Conservation (phyloP, 2,329 filamentous ascomycete genomes). For the Penicillium sp. region DNA sequence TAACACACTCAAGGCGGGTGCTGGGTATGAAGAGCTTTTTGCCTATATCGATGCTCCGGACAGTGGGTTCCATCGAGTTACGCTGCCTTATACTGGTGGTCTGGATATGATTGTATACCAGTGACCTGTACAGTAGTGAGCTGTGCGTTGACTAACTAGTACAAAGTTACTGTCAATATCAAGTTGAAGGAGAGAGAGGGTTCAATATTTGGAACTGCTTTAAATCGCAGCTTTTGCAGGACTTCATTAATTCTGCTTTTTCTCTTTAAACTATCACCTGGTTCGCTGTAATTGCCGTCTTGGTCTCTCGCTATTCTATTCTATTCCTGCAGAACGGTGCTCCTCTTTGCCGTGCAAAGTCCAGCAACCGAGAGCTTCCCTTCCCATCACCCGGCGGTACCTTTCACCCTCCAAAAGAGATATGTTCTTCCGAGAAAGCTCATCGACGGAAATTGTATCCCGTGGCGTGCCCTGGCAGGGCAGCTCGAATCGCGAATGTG, state of each 20-base stretch:
- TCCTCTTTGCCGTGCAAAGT: not conserved
- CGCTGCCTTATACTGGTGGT: conserved; percentile 22
- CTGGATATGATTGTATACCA: conserved; percentile 27
- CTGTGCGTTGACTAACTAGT: too few relatives aligned
- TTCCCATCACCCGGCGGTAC: not conserved
- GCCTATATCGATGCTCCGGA: conserved; percentile 20
- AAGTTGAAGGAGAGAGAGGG: too few relatives aligned
- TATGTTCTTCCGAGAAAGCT: not conserved
- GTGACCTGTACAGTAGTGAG: not conserved
- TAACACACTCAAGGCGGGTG: conserved; percentile 17
- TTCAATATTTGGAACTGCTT: too few relatives aligned
- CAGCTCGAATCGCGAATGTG: not conserved
- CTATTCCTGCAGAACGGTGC: not conserved
- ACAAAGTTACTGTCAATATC: too few relatives aligned
- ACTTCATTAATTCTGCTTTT: too few relatives aligned
- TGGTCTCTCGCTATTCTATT: too few relatives aligned
- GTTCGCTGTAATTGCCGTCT: too few relatives aligned
- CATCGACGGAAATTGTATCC: not conserved
- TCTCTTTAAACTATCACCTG: too few relatives aligned
- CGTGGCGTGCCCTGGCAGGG: not conserved
- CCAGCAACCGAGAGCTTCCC: not conserved
- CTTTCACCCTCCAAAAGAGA: not conserved
- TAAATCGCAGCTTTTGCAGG: too few relatives aligned
- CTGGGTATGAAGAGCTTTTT: conserved; percentile 21
- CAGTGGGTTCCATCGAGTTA: conserved; percentile 21